Percentiles rank a stretch among this genome's conserved stretches.
These are phyloP conservation scores for Marsdenia floribunda DNA, from an alignment of 257 asterid genomes.

Conservation along the genomic window DNA sequence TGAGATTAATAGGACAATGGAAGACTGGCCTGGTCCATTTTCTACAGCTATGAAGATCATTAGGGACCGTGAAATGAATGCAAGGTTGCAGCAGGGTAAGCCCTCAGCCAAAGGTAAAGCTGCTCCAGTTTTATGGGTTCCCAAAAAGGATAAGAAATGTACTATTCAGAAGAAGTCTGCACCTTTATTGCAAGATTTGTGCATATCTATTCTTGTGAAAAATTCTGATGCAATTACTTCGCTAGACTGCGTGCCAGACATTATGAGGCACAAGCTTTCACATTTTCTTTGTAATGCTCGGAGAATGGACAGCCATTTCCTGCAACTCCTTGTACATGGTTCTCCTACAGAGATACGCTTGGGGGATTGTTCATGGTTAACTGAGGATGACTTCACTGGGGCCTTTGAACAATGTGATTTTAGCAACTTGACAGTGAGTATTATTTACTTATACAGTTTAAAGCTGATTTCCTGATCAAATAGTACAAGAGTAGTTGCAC, in stretches of 20 bases:
- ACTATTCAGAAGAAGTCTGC: constrained; percentile 32
- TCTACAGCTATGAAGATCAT: constrained; percentile 85
- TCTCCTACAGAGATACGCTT: constrained; percentile 78
- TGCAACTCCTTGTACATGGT: constrained; percentile 56
- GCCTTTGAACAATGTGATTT: constrained; percentile 46
- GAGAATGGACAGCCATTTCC: constrained; percentile 55
- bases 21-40: constrained; percentile 98
- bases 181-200: constrained; percentile 65
- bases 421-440: constrained; percentile 58
- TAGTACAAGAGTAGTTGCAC: background rate
- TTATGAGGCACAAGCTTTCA: constrained; percentile 62
- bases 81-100: constrained; percentile 22
- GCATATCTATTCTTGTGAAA: constrained; percentile 57
- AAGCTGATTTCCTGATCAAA: background rate
- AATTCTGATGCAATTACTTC: constrained; percentile 82
- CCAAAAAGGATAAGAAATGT: constrained; percentile 36
- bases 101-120: constrained; percentile 28
- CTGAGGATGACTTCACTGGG: constrained; percentile 59
- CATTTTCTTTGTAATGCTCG: constrained; percentile 66
- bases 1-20: constrained; percentile 26
- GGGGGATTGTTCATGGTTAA: constrained; percentile 85
- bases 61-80: constrained; percentile 49
- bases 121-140: constrained; percentile 54
- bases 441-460: background rate
- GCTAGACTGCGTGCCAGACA: constrained; percentile 76